Evolutionary conservation across 805 yeast species (phyloP).

Genomic region (Pichia cabralensis): DNA sequence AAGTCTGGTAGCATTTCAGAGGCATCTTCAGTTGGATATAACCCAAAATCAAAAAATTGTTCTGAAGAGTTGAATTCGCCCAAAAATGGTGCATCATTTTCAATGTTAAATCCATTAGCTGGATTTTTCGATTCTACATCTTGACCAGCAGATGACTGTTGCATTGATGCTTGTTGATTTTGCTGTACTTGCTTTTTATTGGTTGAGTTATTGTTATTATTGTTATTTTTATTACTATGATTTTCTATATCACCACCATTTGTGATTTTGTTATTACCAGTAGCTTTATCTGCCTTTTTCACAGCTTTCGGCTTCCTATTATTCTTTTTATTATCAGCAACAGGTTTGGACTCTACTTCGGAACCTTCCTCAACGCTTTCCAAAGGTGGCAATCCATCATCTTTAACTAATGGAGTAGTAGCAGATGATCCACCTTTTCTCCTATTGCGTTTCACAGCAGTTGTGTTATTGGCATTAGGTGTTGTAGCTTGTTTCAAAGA

Average conservation of each 20-base stretch:
- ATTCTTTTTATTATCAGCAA: not conserved
- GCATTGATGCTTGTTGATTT: not conserved
- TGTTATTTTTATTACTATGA: not conserved
- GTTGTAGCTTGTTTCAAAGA: conserved; percentile 9
- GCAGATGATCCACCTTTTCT: conserved; percentile 10
- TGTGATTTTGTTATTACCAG: not conserved
- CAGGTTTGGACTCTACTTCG: too few species aligned
- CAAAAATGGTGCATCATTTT: conserved; percentile 33
- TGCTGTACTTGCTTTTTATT: not conserved
- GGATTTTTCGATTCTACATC: too few species aligned
- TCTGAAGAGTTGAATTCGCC: conserved; percentile 25
- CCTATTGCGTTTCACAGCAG: conserved; percentile 1
- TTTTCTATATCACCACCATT: not conserved
- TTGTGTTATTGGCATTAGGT: not conserved
- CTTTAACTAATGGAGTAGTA: conserved; percentile 21
- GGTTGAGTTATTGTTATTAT: too few species aligned
- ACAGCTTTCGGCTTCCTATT: too few species aligned
- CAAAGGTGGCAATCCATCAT: conserved; percentile 14
- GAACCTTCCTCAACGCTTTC: conserved; percentile 6
- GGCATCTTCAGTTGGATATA: conserved; percentile 26
- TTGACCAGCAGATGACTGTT: not conserved
- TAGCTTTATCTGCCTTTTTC: not conserved
- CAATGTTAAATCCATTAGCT: conserved; percentile 1
- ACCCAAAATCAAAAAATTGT: conserved; percentile 23
- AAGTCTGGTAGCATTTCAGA: conserved; percentile 15